Evolutionary conservation across 1,284 basidiomycete species (phyloP), one percentile per base, ranked within the genome.

Genomic region (Cutaneotrichosporon sp.): DNA sequence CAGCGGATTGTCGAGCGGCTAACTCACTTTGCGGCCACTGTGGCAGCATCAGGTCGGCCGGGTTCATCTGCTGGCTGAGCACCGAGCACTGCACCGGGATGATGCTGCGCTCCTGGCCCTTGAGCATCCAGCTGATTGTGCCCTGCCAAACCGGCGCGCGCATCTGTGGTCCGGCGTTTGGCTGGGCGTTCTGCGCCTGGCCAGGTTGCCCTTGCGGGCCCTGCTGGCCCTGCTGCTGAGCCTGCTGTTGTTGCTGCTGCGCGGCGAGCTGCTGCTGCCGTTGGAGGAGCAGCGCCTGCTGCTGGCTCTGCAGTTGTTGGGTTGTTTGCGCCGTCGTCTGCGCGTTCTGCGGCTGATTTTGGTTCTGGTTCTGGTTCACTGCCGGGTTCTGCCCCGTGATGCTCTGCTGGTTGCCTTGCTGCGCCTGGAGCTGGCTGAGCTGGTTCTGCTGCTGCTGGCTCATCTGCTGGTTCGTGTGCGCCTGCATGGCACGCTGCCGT

Each of bases 21-120:
- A n/a, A 58, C 63, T 45, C 54, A 64, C 62, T 64, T n/a, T 53
- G 34, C 4, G 66, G 66, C 66, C 66, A 67, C 42, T 36, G 33
- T 31, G 45, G 54, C 36, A 59, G 52, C 53, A 58, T 55, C 22
- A 64, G 43, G 33, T 60, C 62, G 49, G 22, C 47, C 3, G 57
- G 34, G 49, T 59, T 63, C 14, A 59, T 42, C 16, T 38, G 13
- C n/a, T 55, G 42, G 29, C 53, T 58, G 29, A 66, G 34, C 34
- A 66, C 38, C 34, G 54, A 31, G 49, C 65, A 66, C 49, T 63
- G 55, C 22, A 63, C 61, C 2, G 65, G 65, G 24, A 66, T 66
- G 50, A 63, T 55, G 52, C 50, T 55, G 46, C 59, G 60, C 27
- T 65, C 61, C 27, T 54, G 38, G 1, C 45, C 49, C 54, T 54